Evolutionary conservation across 148 eudicot genomes (phyloP).

Genomic region (Pharnaceum exiguum): DNA sequence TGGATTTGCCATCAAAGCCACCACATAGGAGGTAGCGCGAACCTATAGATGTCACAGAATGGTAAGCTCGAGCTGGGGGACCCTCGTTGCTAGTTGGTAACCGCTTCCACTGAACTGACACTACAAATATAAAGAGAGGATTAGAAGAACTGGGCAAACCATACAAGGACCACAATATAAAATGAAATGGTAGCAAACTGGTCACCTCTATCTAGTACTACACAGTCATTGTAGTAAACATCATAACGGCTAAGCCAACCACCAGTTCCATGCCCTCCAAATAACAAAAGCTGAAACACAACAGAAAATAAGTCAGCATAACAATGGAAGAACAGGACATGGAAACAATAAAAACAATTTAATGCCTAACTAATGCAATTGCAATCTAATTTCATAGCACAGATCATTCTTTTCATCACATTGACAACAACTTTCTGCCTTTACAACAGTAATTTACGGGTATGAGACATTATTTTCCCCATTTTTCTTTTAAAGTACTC

Average conservation of each 20-base stretch:
- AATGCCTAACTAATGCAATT: background rate
- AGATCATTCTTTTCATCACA: no score
- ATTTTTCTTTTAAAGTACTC: no score
- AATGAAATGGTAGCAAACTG: background rate
- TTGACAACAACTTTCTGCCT: no score
- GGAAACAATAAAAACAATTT: conserved; percentile 2
- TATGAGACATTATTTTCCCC: no score
- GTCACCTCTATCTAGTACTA: conserved; percentile 92
- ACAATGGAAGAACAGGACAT: background rate
- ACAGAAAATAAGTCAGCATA: conserved; percentile 12
- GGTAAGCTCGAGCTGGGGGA: conserved; percentile 90
- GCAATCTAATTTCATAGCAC: no score
- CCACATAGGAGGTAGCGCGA: conserved; percentile 83
- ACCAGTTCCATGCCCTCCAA: conserved; percentile 98
- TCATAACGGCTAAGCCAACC: conserved; percentile 99
- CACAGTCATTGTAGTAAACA: conserved; percentile 80
- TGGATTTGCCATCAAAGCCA: conserved; percentile 95
- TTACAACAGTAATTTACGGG: no score
- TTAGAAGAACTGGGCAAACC: background rate
- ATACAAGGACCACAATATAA: background rate
- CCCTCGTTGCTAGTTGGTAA: conserved; percentile 67
- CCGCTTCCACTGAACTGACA: conserved; percentile 86
- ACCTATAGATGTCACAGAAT: conserved; percentile 68
- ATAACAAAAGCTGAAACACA: conserved; percentile 66
- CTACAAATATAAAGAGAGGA: conserved; percentile 29